Percentiles rank a stretch among this genome's conserved stretches.
Evolutionary conservation across 305 asterid species (phyloP).

Genomic region (Rubia tinctorum): DNA sequence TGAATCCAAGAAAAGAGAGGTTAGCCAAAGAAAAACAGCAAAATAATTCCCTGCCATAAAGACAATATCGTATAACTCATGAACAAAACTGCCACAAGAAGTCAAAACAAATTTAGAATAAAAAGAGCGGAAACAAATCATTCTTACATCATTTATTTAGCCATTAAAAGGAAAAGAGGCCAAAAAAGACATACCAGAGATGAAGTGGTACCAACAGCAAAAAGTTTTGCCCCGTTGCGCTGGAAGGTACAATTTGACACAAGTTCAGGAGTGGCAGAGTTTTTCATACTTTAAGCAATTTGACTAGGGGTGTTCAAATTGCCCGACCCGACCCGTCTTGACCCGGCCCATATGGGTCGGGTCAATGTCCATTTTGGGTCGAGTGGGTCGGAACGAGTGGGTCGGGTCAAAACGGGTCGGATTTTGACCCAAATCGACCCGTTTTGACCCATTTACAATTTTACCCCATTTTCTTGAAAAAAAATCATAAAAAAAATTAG

Average conservation of each 20-base stretch:
- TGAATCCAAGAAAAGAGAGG: neutral
- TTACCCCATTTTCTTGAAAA: too few species aligned
- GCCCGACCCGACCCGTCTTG: too few species aligned
- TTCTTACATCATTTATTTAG: neutral
- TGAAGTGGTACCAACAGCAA: constrained; percentile 84
- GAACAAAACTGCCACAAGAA: neutral
- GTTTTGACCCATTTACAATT: too few species aligned
- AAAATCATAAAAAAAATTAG: too few species aligned
- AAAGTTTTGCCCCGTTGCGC: constrained; percentile 86
- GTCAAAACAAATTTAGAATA: neutral
- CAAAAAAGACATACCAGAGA: constrained; percentile 52
- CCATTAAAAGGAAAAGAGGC: neutral
- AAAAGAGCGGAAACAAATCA: neutral
- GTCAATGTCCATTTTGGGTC: too few species aligned
- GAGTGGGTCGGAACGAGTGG: too few species aligned
- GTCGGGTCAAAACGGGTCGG: too few species aligned
- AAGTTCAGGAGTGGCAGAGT: constrained; percentile 19
- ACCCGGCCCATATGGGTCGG: too few species aligned
- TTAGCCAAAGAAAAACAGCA: neutral
- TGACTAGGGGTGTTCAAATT: too few species aligned
- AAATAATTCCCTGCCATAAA: too few species aligned
- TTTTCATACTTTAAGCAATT: neutral
- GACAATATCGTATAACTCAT: neutral
- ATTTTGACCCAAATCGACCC: too few species aligned
- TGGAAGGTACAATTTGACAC: constrained; percentile 27